Conservation (phyloP, 495 filamentous ascomycete genomes). For the Xylaria palmicola region DNA sequence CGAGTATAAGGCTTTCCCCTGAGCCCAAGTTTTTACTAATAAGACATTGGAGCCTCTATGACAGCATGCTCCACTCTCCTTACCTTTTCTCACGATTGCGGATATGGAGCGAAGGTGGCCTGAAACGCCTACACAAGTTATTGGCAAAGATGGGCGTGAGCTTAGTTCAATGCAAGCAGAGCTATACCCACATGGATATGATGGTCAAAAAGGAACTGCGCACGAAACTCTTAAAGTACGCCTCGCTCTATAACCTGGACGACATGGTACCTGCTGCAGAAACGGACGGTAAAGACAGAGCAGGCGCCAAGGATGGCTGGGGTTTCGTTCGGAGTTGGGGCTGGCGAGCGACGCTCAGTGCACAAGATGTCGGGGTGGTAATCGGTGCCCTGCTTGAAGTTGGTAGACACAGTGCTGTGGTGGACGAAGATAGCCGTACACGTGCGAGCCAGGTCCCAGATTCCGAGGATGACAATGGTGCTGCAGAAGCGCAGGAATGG, state of each 20-base stretch:
- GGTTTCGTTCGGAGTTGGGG: slow-evolving; percentile 98
- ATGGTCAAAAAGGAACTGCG: slow-evolving; percentile 85
- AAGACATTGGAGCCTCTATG: slow-evolving; percentile 94
- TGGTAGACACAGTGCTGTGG: slow-evolving; percentile 53
- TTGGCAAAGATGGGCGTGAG: slow-evolving; percentile 98
- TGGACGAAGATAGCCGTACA: slow-evolving; percentile 30
- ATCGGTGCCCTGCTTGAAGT: slow-evolving; percentile 91
- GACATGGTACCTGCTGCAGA: slow-evolving; percentile 76
- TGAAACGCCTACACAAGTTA: slow-evolving; percentile 90
- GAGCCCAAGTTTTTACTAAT: slow-evolving; percentile 94
- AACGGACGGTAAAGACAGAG: slow-evolving; percentile 55
- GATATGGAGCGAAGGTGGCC: slow-evolving; percentile 88
- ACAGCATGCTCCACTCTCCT: slow-evolving; percentile 96
- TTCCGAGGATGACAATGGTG: slow-evolving; percentile 41
- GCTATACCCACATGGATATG: slow-evolving; percentile 98
- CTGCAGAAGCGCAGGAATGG: slow-evolving; percentile 62
- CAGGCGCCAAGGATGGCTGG: slow-evolving; percentile 77
- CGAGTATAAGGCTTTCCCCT: slow-evolving; percentile 85
- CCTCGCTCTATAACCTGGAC: slow-evolving; percentile 85
- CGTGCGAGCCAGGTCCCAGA: slow-evolving; percentile 41
- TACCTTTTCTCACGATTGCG: slow-evolving; percentile 91
- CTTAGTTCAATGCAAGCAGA: slow-evolving; percentile 88
- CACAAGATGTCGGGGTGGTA: slow-evolving; percentile 86
- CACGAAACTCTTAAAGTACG: slow-evolving; percentile 83
- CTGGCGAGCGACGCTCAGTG: slow-evolving; percentile 91